These are phyloP conservation scores for Knoxia roxburghii DNA, from an alignment of 257 asterid genomes.

Conservation along the genomic window DNA sequence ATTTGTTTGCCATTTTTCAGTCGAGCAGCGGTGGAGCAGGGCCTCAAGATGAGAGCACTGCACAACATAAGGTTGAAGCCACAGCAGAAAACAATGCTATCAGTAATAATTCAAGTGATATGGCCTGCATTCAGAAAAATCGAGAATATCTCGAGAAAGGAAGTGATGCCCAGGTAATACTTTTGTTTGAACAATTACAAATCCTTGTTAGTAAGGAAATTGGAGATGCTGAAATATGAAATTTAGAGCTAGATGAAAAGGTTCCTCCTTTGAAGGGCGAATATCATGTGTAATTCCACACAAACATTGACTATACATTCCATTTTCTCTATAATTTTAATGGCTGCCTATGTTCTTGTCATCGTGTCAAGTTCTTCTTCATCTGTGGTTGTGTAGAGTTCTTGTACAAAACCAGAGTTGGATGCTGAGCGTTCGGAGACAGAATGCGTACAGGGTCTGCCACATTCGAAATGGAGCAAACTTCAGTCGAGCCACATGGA, in stretches of 20 bases:
- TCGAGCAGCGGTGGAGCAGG: conserved; percentile 52
- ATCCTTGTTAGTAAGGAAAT: background rate
- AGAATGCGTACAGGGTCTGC: conserved; percentile 24
- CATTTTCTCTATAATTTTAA: background rate
- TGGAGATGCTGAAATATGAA: background rate
- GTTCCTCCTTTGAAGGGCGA: background rate
- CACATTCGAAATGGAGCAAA: conserved; percentile 29
- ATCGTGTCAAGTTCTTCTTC: too few species aligned
- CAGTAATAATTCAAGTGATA: conserved; percentile 71
- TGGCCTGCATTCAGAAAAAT: conserved; percentile 52
- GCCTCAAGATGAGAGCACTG: conserved; percentile 68
- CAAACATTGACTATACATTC: too few species aligned
- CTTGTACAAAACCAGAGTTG: conserved; percentile 70
- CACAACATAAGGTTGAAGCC: conserved; percentile 67
- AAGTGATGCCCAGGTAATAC: conserved; percentile 80
- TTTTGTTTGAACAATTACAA: background rate
- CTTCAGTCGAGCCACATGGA: conserved; percentile 25
- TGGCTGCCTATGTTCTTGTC: background rate
- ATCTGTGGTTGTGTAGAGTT: conserved; percentile 50
- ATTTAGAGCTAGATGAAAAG: background rate
- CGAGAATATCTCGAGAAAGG: conserved; percentile 65
- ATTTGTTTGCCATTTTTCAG: conserved; percentile 27
- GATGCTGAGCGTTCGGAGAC: conserved; percentile 42
- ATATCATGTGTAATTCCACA: background rate
- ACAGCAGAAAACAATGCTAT: conserved; percentile 70